Percentiles rank a stretch among this genome's conserved stretches.
Conservation (phyloP, 139 green algal genomes). For the Micromonas commoda region DNA sequence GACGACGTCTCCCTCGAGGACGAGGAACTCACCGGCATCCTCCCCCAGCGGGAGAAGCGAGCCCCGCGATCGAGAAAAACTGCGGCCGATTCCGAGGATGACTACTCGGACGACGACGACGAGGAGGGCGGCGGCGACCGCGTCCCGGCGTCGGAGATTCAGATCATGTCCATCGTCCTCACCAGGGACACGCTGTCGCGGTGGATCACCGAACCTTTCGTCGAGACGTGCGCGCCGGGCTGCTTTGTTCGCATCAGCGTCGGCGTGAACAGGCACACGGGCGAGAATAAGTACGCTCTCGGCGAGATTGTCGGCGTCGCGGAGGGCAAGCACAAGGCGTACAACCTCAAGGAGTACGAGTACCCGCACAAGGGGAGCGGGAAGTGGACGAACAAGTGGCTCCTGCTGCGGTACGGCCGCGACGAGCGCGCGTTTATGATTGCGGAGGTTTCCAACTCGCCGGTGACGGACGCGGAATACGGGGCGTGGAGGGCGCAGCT, state of each 20-base stretch:
- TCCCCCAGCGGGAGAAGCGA: background rate
- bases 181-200: background rate
- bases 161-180: background rate
- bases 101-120: constrained; percentile 5
- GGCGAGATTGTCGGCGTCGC: constrained; percentile 1
- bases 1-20: background rate
- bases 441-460: background rate
- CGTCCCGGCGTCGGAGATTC: background rate
- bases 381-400: background rate
- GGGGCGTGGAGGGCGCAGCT: background rate
- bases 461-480: background rate
- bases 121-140: background rate
- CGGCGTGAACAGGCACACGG: background rate
- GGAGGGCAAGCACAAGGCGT: background rate
- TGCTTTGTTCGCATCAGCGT: background rate
- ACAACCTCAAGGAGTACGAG: background rate
- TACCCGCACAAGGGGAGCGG: background rate
- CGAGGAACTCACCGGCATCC: constrained; percentile 1
- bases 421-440: background rate
- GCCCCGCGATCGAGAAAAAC: background rate
- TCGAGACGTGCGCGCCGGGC: background rate
- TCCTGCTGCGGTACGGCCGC: background rate
- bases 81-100: background rate
- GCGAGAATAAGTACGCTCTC: background rate
- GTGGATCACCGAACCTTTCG: background rate